These are phyloP conservation scores for Annulohypoxylon moriforme DNA, from an alignment of 495 filamentous ascomycete genomes.

Conservation along the genomic window DNA sequence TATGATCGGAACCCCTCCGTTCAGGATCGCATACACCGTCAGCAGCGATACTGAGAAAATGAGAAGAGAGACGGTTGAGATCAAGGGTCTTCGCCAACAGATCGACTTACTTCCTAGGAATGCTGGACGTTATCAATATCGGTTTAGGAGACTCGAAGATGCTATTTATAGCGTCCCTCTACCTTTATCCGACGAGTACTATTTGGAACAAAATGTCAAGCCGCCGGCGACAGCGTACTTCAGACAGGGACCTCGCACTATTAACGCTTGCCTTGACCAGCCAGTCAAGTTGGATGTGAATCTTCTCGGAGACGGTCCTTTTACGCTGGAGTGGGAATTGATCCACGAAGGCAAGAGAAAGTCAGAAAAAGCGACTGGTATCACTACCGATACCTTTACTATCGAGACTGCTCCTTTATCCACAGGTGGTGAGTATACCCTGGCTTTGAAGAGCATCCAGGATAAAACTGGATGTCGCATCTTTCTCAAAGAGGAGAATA, in stretches of 20 bases:
- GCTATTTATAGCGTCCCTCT: constrained; percentile 71
- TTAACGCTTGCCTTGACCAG: constrained; percentile 84
- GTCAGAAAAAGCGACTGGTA: constrained; percentile 70
- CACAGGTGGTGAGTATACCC: constrained; percentile 86
- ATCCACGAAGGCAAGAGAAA: constrained; percentile 88
- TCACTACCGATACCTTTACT: constrained; percentile 67
- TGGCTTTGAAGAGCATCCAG: constrained; percentile 84
- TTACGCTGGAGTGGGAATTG: constrained; percentile 91
- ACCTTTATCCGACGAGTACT: constrained; percentile 53
- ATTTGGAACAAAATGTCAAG: constrained; percentile 91
- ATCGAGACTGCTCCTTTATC: constrained; percentile 79
- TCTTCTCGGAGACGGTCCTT: constrained; percentile 84
- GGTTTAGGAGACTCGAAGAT: constrained; percentile 83
- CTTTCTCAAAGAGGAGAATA: constrained; percentile 80
- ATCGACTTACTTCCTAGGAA: constrained; percentile 82
- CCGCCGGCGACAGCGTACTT: constrained; percentile 87
- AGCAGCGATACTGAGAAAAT: constrained; percentile 65
- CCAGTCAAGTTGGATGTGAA: constrained; percentile 75
- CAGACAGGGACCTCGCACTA: constrained; percentile 60
- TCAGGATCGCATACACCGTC: constrained; percentile 77
- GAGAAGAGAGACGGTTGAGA: constrained; percentile 58
- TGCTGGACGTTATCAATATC: constrained; percentile 88
- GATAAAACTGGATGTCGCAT: constrained; percentile 88
- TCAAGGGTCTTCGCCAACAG: constrained; percentile 78
- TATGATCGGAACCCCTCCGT: constrained; percentile 89